Evolutionary conservation across 352 stramenopile genomes (phyloP).

Genomic region (Elongisporangium undulatum): DNA sequence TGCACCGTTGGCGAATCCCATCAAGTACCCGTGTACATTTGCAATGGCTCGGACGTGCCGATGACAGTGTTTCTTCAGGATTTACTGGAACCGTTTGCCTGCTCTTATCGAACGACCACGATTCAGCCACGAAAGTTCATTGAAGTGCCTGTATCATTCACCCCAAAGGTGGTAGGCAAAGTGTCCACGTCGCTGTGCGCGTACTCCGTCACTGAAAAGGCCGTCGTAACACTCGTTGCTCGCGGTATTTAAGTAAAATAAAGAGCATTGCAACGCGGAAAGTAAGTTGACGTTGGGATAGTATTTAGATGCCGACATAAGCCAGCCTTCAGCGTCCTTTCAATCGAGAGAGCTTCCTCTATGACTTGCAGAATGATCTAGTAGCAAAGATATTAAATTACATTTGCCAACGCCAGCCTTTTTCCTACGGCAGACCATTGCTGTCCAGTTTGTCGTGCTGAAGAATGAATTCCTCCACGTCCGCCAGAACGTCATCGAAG

Average conservation of each 20-base stretch:
- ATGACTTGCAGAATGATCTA: not conserved
- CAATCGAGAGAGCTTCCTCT: not conserved
- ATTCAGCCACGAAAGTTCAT: conserved; percentile 85
- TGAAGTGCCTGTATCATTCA: conserved; percentile 73
- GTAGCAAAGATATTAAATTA: not conserved
- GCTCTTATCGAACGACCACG: conserved; percentile 66
- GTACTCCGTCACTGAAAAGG: conserved; percentile 77
- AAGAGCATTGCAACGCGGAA: not conserved
- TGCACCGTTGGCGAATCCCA: conserved; percentile 70
- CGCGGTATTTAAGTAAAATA: conserved; percentile 35
- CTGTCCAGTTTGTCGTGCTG: conserved; percentile 24
- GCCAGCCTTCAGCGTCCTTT: not conserved
- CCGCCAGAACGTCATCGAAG: conserved; percentile 68
- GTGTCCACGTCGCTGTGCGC: conserved; percentile 78
- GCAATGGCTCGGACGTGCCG: conserved; percentile 72
- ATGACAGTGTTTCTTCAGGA: conserved; percentile 86
- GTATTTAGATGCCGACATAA: not conserved
- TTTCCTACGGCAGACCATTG: not conserved
- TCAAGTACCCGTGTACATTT: conserved; percentile 81
- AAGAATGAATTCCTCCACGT: conserved; percentile 69
- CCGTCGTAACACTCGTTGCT: conserved; percentile 73
- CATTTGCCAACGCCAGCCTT: not conserved
- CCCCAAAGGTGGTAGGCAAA: conserved; percentile 70
- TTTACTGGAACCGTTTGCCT: conserved; percentile 73
- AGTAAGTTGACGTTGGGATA: not conserved